A percentile compares a stretch with the other conserved stretches of the same genome.
phyloP scores from a whole-genome alignment of 2,329 filamentous ascomycete genomes.

The Helminthosporium solani region DNA sequence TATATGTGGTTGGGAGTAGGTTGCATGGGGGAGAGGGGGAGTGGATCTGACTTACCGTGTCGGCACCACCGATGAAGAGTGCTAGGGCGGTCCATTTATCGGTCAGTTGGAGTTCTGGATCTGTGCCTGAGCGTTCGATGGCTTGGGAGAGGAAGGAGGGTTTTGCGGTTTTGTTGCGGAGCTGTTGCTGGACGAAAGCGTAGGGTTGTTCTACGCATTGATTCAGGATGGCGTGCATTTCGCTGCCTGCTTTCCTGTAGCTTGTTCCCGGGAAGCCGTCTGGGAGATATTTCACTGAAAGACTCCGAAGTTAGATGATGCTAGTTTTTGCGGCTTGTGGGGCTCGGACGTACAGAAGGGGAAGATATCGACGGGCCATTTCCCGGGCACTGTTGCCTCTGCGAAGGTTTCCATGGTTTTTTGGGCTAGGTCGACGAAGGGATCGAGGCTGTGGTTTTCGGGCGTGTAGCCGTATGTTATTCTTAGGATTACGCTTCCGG shows the following conservation, averaged over 20 bases:
- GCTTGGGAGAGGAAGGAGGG: conserved; percentile 44
- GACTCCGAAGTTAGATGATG: too few species aligned
- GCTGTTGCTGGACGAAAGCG: conserved; percentile 45
- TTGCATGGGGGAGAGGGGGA: too few species aligned
- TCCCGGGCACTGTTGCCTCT: conserved; percentile 44
- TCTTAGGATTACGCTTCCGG: conserved; percentile 27
- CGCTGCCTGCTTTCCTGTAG: conserved; percentile 43
- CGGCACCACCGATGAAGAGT: conserved; percentile 47
- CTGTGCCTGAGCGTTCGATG: conserved; percentile 28
- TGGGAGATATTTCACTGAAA: too few species aligned
- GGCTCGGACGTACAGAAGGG: conserved; percentile 45
- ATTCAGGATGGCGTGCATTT: conserved; percentile 41
- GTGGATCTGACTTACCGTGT: too few species aligned
- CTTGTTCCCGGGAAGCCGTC: conserved; percentile 49
- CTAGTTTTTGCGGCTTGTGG: too few species aligned
- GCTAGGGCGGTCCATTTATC: conserved; percentile 45
- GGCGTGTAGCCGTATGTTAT: conserved; percentile 48
- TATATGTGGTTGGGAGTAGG: too few species aligned
- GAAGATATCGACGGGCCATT: conserved; percentile 50
- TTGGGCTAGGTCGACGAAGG: conserved; percentile 46
- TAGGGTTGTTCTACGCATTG: too few species aligned
- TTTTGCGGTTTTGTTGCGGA: conserved; percentile 22
- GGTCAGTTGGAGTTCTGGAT: conserved; percentile 28
- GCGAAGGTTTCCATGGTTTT: conserved; percentile 45
- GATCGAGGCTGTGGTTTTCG: conserved; percentile 40